Percentiles rank a stretch among this genome's conserved stretches.
Evolutionary conservation across 257 asterid species (phyloP).

Genomic region (Solanum chilense): DNA sequence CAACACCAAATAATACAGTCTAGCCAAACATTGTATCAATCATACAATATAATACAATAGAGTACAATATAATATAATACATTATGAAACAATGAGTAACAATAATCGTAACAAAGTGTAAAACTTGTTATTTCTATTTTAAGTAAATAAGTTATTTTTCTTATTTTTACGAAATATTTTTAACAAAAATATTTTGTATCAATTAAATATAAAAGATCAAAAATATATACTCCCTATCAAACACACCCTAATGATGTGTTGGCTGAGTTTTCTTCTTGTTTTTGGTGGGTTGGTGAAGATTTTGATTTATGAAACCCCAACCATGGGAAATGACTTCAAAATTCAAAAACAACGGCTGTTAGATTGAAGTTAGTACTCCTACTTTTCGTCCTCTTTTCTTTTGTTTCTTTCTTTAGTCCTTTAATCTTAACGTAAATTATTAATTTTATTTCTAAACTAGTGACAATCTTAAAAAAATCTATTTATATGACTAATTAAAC

Average conservation of each 20-base stretch:
- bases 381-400: neutral
- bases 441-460: too few species aligned
- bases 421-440: too few species aligned
- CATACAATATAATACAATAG: too few species aligned
- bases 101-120: too few species aligned
- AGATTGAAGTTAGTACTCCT: neutral
- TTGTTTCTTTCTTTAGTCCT: neutral
- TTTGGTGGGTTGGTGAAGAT: neutral
- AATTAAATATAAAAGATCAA: neutral
- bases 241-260: neutral
- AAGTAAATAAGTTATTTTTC: too few species aligned
- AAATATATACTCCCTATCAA: neutral
- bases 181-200: neutral
- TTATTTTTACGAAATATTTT: neutral
- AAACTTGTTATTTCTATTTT: neutral
- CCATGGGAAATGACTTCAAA: neutral
- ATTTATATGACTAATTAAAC: too few species aligned
- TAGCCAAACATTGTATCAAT: too few species aligned
- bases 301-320: neutral
- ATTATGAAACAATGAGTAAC: too few species aligned
- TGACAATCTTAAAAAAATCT: too few species aligned
- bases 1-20: too few species aligned
- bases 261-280: neutral
- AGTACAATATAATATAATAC: too few species aligned
- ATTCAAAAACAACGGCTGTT: conserved; percentile 16